phyloP scores from a whole-genome alignment of 2,329 filamentous ascomycete genomes.

The Cercospora zeae-maydis region DNA sequence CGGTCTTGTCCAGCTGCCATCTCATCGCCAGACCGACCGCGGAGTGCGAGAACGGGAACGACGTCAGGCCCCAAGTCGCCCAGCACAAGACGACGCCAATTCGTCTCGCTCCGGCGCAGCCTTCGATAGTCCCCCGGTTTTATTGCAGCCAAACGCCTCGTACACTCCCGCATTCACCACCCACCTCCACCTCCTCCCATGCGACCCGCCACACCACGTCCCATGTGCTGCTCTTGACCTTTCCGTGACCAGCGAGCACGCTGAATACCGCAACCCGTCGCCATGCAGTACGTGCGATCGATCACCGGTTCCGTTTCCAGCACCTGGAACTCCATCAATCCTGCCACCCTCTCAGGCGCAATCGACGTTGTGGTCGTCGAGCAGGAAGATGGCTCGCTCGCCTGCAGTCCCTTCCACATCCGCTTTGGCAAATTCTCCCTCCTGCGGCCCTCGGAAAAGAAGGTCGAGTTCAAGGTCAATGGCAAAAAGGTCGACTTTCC shows the following conservation, averaged over 20 bases:
- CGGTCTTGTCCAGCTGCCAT: background rate
- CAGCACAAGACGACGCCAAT: background rate
- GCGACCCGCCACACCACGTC: background rate
- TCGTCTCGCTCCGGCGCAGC: background rate
- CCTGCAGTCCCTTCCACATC: slow-evolving; percentile 96
- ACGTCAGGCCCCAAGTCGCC: background rate
- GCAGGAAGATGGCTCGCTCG: slow-evolving; percentile 80
- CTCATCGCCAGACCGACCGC: background rate
- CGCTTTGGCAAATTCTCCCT: slow-evolving; percentile 98
- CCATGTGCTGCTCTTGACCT: background rate
- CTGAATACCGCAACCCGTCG: background rate
- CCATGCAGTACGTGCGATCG: slow-evolving; percentile 96
- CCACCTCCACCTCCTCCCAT: background rate
- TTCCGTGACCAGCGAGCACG: background rate
- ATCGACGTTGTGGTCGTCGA: slow-evolving; percentile 99
- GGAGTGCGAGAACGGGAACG: slow-evolving; percentile 1
- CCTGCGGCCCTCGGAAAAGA: slow-evolving; percentile 92
- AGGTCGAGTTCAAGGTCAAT: slow-evolving; percentile 97
- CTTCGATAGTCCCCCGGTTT: background rate
- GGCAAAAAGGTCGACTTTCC: slow-evolving; percentile 85
- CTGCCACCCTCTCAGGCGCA: slow-evolving; percentile 90
- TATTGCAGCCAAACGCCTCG: background rate
- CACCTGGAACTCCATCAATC: slow-evolving; percentile 99
- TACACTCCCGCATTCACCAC: background rate
- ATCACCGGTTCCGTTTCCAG: slow-evolving; percentile 94